phyloP scores from a whole-genome alignment of 1,284 basidiomycete species.

The Pascua guehoae region DNA sequence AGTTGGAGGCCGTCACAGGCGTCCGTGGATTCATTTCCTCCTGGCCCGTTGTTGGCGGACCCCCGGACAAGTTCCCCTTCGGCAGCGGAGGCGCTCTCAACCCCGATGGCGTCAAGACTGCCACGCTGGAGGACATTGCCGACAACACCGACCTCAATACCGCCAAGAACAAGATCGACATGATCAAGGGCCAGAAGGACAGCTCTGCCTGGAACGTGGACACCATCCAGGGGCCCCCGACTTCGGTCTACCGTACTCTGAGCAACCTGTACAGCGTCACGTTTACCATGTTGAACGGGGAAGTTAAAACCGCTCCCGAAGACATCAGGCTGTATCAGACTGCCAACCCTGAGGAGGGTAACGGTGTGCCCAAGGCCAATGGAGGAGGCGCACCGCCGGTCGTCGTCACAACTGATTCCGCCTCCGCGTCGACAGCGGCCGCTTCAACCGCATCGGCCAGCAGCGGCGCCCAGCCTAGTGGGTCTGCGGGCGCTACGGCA shows the following conservation, averaged over 20 bases:
- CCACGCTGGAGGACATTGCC: background rate
- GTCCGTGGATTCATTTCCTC: background rate
- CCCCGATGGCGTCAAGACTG: background rate
- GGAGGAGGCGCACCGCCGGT: no score
- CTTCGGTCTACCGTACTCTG: no score
- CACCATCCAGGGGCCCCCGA: background rate
- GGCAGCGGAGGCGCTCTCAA: background rate
- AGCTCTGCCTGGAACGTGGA: background rate
- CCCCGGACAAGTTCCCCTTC: background rate
- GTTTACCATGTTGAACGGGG: background rate
- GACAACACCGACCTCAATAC: background rate
- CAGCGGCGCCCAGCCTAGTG: no score
- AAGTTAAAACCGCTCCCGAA: no score
- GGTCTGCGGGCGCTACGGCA: no score
- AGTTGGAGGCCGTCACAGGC: background rate
- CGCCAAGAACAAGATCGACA: constrained; percentile 2
- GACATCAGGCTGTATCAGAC: no score
- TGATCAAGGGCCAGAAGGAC: background rate
- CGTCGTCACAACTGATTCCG: no score
- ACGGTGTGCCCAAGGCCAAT: no score
- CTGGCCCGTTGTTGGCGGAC: background rate
- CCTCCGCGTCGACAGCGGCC: no score
- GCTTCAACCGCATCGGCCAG: no score
- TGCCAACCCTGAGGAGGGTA: no score
- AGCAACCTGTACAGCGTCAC: background rate